phyloP scores from a whole-genome alignment of 805 yeast species.

The Kazachstania taianensis region DNA sequence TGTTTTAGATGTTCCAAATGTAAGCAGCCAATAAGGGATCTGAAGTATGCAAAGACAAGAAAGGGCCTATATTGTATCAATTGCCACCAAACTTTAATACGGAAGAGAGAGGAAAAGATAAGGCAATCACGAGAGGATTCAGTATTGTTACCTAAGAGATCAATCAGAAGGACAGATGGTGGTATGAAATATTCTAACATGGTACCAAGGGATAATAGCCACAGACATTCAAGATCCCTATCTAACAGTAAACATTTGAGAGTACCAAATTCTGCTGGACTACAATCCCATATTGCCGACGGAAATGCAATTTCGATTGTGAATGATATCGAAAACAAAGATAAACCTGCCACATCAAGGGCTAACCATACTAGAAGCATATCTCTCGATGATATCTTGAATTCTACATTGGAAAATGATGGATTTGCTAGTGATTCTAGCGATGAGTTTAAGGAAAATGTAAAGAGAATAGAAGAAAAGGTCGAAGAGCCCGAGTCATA shows the following conservation, averaged over 20 bases:
- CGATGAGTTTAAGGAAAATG: slow-evolving; percentile 6
- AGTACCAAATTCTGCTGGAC: not conserved
- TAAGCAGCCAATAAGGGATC: slow-evolving; percentile 72
- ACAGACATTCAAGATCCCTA: slow-evolving; percentile 3
- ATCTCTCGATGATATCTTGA: slow-evolving; percentile 18
- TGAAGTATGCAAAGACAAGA: slow-evolving; percentile 84
- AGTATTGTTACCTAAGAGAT: slow-evolving; percentile 13
- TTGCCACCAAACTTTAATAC: slow-evolving; percentile 61
- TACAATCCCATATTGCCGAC: not conserved
- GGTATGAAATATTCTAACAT: not conserved
- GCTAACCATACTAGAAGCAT: slow-evolving; percentile 9
- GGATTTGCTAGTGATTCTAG: slow-evolving; percentile 8
- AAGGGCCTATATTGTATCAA: slow-evolving; percentile 89
- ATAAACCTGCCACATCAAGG: not conserved
- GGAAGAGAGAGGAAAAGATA: slow-evolving; percentile 30
- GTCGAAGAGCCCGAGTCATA: not conserved
- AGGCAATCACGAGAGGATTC: not conserved
- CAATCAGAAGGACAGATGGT: slow-evolving; percentile 13
- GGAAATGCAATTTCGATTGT: not conserved
- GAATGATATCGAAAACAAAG: not conserved
- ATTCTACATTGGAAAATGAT: slow-evolving; percentile 15
- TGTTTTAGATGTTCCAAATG: slow-evolving; percentile 90
- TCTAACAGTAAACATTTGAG: not conserved
- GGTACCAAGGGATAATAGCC: not conserved
- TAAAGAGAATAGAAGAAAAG: not conserved